Evolutionary conservation across 1,284 basidiomycete genomes (phyloP), one percentile per base, ranked within the genome.

Genomic region (Cryptococcus hybrid): DNA sequence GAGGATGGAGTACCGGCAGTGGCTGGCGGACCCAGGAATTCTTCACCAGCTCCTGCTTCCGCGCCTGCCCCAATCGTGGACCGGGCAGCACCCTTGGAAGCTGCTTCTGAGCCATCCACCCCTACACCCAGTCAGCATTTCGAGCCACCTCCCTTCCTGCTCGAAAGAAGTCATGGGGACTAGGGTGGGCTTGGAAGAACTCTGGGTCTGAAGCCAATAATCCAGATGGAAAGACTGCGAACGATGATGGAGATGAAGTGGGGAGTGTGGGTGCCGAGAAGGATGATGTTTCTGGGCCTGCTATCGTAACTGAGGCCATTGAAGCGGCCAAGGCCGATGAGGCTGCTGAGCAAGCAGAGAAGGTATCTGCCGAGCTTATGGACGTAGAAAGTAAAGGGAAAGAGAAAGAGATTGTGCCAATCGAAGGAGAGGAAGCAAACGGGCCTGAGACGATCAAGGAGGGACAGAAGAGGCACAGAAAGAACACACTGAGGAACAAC

Each of bases 1-100:
- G 89, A 88, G 60, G 78, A 77, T 60, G 67, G 76, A 71, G 46
- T 73, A 76, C 7, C 68, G 78, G 3, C 62, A 3, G 58, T 57
- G 15, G n/a, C 49, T 45, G 40, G 9, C 38, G 24, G 39, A 9
- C 12, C n/a, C 18, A 35, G 30, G 8, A 51, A 11, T 5, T n/a
- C 7, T 30, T 24, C 9, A 36, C 42, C 47, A 8, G 46, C 46
- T 15, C 34, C 34, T 47, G 18, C 46, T 30, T 6, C 3, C 7
- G 30, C 24, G 12, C 24, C 47, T 30, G 15, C 40, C 15, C 40
- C 40, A 12, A 3, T 30, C 47, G 18, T 13, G 13, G 47, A 30
- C 47, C 18, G 34, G 24, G 13, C 40, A 18, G 24, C 48, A 35
- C 44, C 52, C 3, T 39, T 36, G 8, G 47, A 47, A 44, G 36